Percentiles rank a stretch among this genome's conserved stretches.
Conservation (phyloP, 306 rosid species). For the Castanospermum australe region DNA sequence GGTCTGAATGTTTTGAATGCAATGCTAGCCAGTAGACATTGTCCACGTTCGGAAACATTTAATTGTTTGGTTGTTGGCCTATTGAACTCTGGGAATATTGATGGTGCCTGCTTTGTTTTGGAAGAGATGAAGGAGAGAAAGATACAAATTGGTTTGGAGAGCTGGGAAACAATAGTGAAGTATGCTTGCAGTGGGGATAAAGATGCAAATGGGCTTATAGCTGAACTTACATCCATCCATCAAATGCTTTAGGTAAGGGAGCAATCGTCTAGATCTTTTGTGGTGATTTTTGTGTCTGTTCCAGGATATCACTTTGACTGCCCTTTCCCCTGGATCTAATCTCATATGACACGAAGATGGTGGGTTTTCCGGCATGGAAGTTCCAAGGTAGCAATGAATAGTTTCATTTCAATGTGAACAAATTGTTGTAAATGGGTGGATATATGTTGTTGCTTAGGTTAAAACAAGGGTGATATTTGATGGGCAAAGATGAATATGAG, state of each 20-base stretch:
- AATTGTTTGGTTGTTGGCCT: conserved; percentile 59
- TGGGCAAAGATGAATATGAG: background rate
- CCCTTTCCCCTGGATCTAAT: background rate
- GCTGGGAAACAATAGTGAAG: conserved; percentile 61
- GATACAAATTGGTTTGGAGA: conserved; percentile 39
- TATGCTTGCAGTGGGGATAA: conserved; percentile 47
- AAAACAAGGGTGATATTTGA: background rate
- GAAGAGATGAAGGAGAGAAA: conserved; percentile 82
- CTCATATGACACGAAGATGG: background rate
- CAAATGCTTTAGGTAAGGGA: background rate
- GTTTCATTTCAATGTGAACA: background rate
- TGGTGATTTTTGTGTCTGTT: background rate
- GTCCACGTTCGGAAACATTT: conserved; percentile 71
- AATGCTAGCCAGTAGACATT: conserved; percentile 69
- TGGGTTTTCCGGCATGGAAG: background rate
- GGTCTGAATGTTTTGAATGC: conserved; percentile 67
- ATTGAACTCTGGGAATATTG: conserved; percentile 55
- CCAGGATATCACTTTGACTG: background rate
- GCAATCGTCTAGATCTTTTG: background rate
- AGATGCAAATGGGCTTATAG: conserved; percentile 36
- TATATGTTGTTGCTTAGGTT: background rate
- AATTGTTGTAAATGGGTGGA: background rate
- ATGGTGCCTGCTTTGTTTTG: conserved; percentile 69
- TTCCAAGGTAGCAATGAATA: background rate
- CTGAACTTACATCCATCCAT: conserved; percentile 38